Evolutionary conservation across 208 protist genomes (phyloP).

Genomic region (Angomonas ambiguus): DNA sequence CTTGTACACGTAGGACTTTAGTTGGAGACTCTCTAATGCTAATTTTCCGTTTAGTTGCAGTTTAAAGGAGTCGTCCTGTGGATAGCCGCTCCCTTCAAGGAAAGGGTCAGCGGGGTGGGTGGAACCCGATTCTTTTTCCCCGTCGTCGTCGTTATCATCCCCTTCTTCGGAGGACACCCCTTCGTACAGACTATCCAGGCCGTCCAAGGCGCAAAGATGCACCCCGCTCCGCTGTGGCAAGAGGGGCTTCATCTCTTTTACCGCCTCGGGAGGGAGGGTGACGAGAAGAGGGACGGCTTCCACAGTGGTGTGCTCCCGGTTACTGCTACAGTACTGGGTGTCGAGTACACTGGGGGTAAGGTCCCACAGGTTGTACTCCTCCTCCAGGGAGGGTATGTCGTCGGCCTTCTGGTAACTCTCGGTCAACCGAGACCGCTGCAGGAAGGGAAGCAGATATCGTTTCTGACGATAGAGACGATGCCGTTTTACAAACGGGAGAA

Average conservation of each 20-base stretch:
- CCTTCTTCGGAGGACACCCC: neutral
- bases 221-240: neutral
- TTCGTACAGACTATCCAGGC: neutral
- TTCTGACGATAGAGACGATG: neutral
- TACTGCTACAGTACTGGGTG: neutral
- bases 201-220: neutral
- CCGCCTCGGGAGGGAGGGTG: neutral
- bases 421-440: neutral
- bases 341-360: neutral
- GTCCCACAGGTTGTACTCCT: neutral
- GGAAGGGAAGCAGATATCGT: neutral
- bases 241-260: neutral
- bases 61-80: neutral
- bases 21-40: neutral
- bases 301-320: neutral
- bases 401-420: too few species aligned
- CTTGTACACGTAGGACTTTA: neutral
- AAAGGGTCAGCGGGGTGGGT: too few species aligned
- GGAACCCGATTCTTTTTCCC: neutral
- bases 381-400: neutral
- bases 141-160: neutral
- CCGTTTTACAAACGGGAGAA: neutral
- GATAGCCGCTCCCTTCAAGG: too few species aligned
- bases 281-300: neutral
- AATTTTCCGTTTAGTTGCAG: neutral